Evolutionary conservation across 352 stramenopile genomes (phyloP), one percentile per base, ranked within the genome.

Genomic region (Peronospora destructor): DNA sequence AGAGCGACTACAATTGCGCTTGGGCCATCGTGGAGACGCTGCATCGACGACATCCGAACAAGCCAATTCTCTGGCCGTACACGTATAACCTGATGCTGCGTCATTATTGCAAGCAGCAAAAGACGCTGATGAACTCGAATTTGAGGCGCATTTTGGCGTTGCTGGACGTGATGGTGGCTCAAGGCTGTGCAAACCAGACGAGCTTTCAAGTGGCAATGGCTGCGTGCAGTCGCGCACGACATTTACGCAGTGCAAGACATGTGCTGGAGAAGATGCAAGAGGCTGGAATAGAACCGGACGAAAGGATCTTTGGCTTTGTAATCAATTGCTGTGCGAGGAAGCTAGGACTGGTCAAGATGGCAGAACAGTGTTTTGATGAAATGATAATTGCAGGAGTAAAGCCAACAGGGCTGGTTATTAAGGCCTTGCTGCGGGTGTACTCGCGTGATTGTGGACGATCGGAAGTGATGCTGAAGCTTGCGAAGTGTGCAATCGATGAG

Each of bases 141-240:
- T 14, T 84, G 21, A 61, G 51, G n/a, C 64, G 57, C 5, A 74
- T 76, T 42, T 43, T 91, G 25, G 23, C 41, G 29, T 36, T 91
- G 3, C 41, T 91, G 13, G 61, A 85, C 29, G 53, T 68, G 6
- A 83, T 91, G 68, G 49, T 71, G 25, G 37, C 25, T 13, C 55
- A 64, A 30, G 36, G 64, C 2, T 66, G 71, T 29, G 73, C 68
- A 8, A 66, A 68, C 28, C 48, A 61, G 21, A 64, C 69, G 33
- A 84, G 70, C 46, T 87, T 87, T 44, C 71, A 91, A 52, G 80
- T 80, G 12, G 75, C 57, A n/a, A 70, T 91, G 30, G 76, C 77
- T 46, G 75, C 69, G 26, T 91, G 76, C 45, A 83, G 76, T 45
- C 66, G 68, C 7, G 51, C 53, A 6, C 53, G 68, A 7, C 57